Conservation (phyloP, 805 yeast genomes). For the Candida saitoana region DNA sequence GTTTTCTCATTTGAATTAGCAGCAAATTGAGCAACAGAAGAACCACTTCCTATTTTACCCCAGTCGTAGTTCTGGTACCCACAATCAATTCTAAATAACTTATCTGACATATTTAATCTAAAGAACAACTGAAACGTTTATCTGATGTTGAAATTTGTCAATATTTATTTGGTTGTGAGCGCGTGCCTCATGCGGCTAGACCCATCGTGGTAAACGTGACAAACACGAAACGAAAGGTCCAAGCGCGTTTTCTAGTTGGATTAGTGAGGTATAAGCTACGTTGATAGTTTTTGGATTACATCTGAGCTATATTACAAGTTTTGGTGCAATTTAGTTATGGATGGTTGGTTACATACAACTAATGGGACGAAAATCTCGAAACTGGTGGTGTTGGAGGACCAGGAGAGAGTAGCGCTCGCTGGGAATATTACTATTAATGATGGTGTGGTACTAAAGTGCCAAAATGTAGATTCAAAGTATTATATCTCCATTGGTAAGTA, state of each 20-base stretch:
- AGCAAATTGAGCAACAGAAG: conserved; percentile 89
- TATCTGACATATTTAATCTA: conserved; percentile 17
- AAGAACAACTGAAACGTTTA: not conserved
- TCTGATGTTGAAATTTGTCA: too few relatives aligned
- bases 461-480: not conserved
- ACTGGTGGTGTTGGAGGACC: conserved; percentile 1
- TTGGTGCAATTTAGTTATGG: not conserved
- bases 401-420: not conserved
- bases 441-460: not conserved
- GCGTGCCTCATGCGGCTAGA: too few relatives aligned
- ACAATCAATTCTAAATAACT: conserved; percentile 39
- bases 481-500: conserved; percentile 44
- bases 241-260: too few relatives aligned
- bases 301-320: too few relatives aligned
- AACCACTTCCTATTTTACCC: conserved; percentile 80
- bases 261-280: too few relatives aligned
- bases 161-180: too few relatives aligned
- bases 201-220: too few relatives aligned
- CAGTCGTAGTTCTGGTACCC: conserved; percentile 81
- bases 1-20: conserved; percentile 60
- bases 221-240: too few relatives aligned
- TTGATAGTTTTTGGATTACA: too few relatives aligned
- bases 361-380: conserved; percentile 3
- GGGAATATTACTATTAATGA: conserved; percentile 2
- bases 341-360: conserved; percentile 1